Percentiles rank a stretch among this genome's conserved stretches.
Conservation (phyloP, 202 grass and related monocot genomes). For the Bolboschoenoplectus hybrid region DNA sequence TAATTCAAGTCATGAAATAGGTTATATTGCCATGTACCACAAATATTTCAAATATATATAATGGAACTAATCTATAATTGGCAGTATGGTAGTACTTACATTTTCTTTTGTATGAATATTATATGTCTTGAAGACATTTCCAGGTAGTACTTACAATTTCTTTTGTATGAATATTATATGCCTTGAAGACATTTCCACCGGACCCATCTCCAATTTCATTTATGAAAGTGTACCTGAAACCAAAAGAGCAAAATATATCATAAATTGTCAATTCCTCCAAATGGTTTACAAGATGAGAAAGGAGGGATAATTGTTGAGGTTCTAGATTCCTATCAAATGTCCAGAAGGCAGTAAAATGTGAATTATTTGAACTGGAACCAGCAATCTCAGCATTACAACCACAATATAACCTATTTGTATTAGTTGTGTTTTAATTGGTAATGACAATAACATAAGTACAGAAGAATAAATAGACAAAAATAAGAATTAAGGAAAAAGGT, state of each 20-base stretch:
- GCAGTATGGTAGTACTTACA: constrained; percentile 46
- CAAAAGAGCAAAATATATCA: background rate
- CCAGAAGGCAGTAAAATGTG: background rate
- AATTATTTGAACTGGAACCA: background rate
- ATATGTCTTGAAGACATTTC: constrained; percentile 31
- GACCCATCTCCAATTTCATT: constrained; percentile 93
- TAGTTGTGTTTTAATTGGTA: constrained; percentile 8
- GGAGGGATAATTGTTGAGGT: background rate
- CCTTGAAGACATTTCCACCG: constrained; percentile 87
- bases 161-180: constrained; percentile 71
- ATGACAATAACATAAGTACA: background rate
- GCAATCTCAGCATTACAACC: background rate
- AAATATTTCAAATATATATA: background rate
- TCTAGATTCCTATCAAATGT: background rate
- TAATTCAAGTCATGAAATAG: background rate
- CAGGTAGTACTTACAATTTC: constrained; percentile 64
- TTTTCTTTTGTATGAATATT: constrained; percentile 77
- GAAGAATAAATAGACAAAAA: constrained; percentile 16
- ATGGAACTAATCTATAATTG: background rate
- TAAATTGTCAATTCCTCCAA: constrained; percentile 5
- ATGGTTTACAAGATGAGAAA: background rate
- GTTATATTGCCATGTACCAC: background rate
- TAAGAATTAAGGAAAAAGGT: background rate
- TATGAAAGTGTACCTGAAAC: constrained; percentile 70
- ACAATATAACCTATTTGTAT: background rate